Evolutionary conservation across 2,329 filamentous ascomycete species (phyloP).

Genomic region (Westerdykella aurantiaca): DNA sequence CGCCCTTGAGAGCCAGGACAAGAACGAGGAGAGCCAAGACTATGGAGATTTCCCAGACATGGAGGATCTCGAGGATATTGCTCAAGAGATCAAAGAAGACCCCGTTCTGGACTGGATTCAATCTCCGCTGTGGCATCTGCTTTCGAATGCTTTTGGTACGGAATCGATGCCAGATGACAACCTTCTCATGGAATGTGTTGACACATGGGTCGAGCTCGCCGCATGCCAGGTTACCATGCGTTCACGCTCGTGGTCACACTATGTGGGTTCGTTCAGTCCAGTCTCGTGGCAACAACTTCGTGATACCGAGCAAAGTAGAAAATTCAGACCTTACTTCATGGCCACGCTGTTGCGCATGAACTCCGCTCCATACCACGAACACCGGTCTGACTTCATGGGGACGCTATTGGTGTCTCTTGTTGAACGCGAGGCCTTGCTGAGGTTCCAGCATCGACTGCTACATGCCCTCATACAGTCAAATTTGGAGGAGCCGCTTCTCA

Average conservation of each 20-base stretch:
- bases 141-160: constrained; percentile 58
- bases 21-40: constrained; percentile 58
- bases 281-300: constrained; percentile 47
- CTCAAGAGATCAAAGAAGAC: constrained; percentile 15
- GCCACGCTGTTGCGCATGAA: constrained; percentile 39
- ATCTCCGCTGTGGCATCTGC: constrained; percentile 47
- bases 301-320: constrained; percentile 42
- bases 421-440: constrained; percentile 55
- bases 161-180: constrained; percentile 50
- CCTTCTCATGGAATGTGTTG: constrained; percentile 47
- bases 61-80: constrained; percentile 40
- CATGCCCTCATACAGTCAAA: constrained; percentile 48
- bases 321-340: constrained; percentile 43
- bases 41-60: constrained; percentile 56
- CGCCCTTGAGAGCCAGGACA: constrained; percentile 24
- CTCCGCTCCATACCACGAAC: constrained; percentile 38
- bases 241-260: constrained; percentile 50
- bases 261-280: constrained; percentile 49
- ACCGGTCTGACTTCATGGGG: constrained; percentile 46
- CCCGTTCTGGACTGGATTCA: constrained; percentile 40
- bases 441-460: constrained; percentile 56
- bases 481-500: constrained; percentile 44
- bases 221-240: constrained; percentile 42
- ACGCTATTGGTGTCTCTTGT: constrained; percentile 52
- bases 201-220: constrained; percentile 51